Evolutionary conservation across 441 rosid genomes (phyloP), one percentile per base, ranked within the genome.

Genomic region (Pelargonium citronellum): DNA sequence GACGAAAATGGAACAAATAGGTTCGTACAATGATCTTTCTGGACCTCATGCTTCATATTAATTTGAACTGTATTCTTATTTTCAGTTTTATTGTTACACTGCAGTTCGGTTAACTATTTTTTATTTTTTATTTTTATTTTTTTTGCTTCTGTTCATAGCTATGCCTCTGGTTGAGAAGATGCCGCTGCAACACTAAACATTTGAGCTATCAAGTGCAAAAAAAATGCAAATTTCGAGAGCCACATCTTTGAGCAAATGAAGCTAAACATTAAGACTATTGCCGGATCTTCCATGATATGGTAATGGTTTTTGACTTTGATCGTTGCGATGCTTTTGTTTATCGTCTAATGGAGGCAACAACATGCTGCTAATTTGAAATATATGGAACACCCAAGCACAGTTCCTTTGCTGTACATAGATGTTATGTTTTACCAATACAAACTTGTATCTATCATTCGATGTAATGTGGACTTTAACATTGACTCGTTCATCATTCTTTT

Each of bases 91-190:
- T 58, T 74, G 70, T 60, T 37, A 37, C 64, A 6, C 41, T 0
- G 7, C 8, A 37, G 8, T 67, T 69, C 71, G 58, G 70, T 72
- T 79, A 19, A 22, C 80, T 67, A 63, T 51, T 37, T 73, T 58
- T 70, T 67, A 34, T n/a, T n/a, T n/a, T n/a, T n/a, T n/a, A n/a
- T n/a, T n/a, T n/a, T n/a, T n/a, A n/a, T n/a, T n/a, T n/a, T n/a
- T n/a, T n/a, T n/a, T n/a, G n/a, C n/a, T n/a, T n/a, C n/a, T n/a
- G 73, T 80, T 69, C 71, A 3, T 30, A 30, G 84, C 74, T 69
- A 67, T 55, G 75, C 74, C 72, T 81, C 70, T 79, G 74, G 75
- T 72, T 66, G 66, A 73, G 86, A 80, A 72, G 83, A 75, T 75
- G 71, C 75, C 71, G 66, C 51, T 74, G 79, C 27, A 15, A 17